A percentile compares a stretch with the other conserved stretches of the same genome.
Conservation (phyloP, 768 basidiomycete genomes). For the Cystoderma amianthinum region DNA sequence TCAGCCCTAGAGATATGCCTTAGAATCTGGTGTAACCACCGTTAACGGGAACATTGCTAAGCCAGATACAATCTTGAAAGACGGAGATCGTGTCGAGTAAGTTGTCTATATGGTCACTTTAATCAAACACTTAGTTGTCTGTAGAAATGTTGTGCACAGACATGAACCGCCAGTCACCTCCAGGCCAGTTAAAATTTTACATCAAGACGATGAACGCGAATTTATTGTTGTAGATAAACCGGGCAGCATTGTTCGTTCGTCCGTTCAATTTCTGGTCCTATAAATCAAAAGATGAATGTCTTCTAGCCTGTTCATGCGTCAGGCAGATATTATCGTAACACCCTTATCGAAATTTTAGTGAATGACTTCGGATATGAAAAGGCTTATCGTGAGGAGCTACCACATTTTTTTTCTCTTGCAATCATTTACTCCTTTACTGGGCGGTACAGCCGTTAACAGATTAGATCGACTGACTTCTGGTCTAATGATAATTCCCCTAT, state of each 20-base stretch:
- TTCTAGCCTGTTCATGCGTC: conserved; percentile 85
- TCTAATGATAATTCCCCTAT: conserved; percentile 87
- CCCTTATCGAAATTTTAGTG: conserved; percentile 80
- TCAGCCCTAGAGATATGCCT: conserved; percentile 36
- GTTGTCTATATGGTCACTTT: conserved; percentile 18
- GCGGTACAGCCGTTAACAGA: conserved; percentile 93
- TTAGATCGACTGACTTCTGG: conserved; percentile 93
- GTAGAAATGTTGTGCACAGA: conserved; percentile 88
- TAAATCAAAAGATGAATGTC: not conserved
- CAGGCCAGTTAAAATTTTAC: conserved; percentile 71
- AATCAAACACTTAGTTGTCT: not conserved
- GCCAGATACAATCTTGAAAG: conserved; percentile 70
- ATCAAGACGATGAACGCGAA: conserved; percentile 69
- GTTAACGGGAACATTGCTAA: conserved; percentile 86
- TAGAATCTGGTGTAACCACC: conserved; percentile 93
- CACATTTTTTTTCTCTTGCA: conserved; percentile 10
- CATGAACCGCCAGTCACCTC: conserved; percentile 95
- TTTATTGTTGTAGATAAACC: conserved; percentile 96
- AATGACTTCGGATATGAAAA: conserved; percentile 78
- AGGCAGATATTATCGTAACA: conserved; percentile 86
- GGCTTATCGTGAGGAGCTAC: conserved; percentile 61
- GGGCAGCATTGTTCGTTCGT: conserved; percentile 77
- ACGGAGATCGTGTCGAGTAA: conserved; percentile 89
- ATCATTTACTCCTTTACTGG: too few species aligned
- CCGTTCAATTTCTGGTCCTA: not conserved